Evolutionary conservation across 371 early-diverging fungal genomes (phyloP), one percentile per base, ranked within the genome.

Genomic region (Batkoa obscura): DNA sequence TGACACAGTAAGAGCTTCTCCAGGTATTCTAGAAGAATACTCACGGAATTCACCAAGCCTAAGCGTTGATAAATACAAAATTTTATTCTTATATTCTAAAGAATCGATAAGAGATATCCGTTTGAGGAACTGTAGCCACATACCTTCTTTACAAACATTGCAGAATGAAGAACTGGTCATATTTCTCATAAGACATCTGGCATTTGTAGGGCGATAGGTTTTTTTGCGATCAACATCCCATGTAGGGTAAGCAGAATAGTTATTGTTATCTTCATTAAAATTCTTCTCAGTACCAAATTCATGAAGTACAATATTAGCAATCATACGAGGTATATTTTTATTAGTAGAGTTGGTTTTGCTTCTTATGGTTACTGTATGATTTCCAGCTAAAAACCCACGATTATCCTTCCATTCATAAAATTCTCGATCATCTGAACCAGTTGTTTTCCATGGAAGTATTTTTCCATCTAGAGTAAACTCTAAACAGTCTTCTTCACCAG

Each of bases 101-200:
- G 23, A 23, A 56, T 78, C 77, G 58, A 78, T 68, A 30, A 76
- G 56, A 41, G 66, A 65, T 37, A 77, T 55, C 38, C 64, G 63
- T 33, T 51, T 52, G 53, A 78, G 58, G 38, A 76, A 64, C 13
- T 72, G 58, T 23, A 62, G 58, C 73, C 76, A 77, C 45, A 78
- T 61, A 13, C 79, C 77, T 55, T 78, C 76, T 50, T 69, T 64
- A 64, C 79, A 78, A 30, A 77, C 64, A 33, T 68, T 60, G 59
- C 79, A 76, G 55, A 76, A 72, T 2, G 58, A 48, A 3, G 58
- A 55, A 10, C 60, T 58, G 17, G 67, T 43, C 79, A 76, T 78
- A 61, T 78, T 75, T 37, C 77, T 67, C 79, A 78, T 78, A 58
- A 78, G 51, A 49, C 79, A 78, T 17, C 58, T 61, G 55, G 72